Conservation (phyloP, 352 stramenopile genomes). For the Phytophthora hibernalis region DNA sequence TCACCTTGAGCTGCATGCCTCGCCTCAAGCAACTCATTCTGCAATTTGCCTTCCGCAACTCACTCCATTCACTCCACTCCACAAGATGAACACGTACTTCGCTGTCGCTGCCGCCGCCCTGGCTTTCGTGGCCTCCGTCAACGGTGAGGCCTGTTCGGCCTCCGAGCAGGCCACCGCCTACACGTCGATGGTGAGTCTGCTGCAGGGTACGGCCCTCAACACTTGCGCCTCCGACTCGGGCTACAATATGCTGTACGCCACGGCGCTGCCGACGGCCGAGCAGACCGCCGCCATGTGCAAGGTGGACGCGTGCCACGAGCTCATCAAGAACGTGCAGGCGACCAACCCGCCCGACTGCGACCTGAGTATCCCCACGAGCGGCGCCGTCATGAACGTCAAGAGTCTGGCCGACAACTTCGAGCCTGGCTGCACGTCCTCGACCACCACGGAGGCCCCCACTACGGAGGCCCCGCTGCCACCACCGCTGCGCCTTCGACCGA, state of each 20-base stretch:
- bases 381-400: conserved; percentile 48
- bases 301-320: conserved; percentile 32
- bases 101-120: conserved; percentile 33
- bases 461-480: background rate
- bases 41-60: conserved; percentile 34
- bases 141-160: conserved; percentile 32
- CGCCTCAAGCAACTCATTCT: conserved; percentile 27
- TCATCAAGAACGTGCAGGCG: conserved; percentile 41
- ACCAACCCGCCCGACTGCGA: conserved; percentile 47
- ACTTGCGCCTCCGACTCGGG: conserved; percentile 31
- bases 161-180: conserved; percentile 32
- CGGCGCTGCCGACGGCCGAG: conserved; percentile 35
- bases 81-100: conserved; percentile 46
- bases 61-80: conserved; percentile 9
- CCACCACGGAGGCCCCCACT: conserved; percentile 21
- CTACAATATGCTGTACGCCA: conserved; percentile 50
- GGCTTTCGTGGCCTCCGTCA: conserved; percentile 37
- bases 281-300: conserved; percentile 52
- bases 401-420: conserved; percentile 42
- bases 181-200: conserved; percentile 29
- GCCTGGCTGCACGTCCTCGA: conserved; percentile 28
- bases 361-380: conserved; percentile 47
- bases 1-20: background rate
- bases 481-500: conserved; percentile 3
- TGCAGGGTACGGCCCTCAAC: conserved; percentile 23